Base-by-base conservation (phyloP, 805 yeast species). In the Wickerhamomyces ciferrii region DNA sequence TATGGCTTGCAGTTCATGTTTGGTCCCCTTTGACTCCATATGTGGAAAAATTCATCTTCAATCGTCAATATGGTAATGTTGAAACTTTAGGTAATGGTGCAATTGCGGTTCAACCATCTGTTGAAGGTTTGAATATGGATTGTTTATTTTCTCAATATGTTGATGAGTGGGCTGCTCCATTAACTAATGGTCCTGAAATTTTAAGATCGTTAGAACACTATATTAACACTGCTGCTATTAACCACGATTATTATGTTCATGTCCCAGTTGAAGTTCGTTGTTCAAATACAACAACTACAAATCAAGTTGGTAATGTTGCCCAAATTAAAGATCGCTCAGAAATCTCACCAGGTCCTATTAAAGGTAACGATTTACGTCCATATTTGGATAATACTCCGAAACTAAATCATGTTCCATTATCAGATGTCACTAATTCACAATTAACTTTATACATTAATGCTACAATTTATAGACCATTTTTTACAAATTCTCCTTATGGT, bases 101-200 rank as follows among this genome's bases (percentile, higher is more conserved):
- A 45, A 66, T 77, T 42, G 85, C 87, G 2, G 88, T 91, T 11
- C 89, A 84, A 58, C 76, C 79, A 48, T 84, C 96, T 4, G 92
- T 87, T 40, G 87, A 85, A 48, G 96, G 92, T 7, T 79, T 92
- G 58, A 89, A 87, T 65, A 88, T 92, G 96, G 98, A 94, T 69
- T 94, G 98, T 64, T 70, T 92, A 54, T 92, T 89, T 65, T 82
- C 90, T 39, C 99, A 92, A 66, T 91, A 83, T 67, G 98, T 92
- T 43, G 83, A 91, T 61, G 99, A 92, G 68, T 92, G 98, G 98
- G 90, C 94, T n/a, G 79, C 95, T 42, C 98, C 98, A 19, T 69
- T 92, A 59, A 75, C 68, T 21, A 76, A 80, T 52, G 97, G 97
- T 5, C 83, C 83, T 8, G 84, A 80, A 44, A 83, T 85, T 18